Evolutionary conservation across 108 stramenopile genomes (phyloP), one percentile per base, ranked within the genome.

Genomic region (Poteriospumella lacustris): DNA sequence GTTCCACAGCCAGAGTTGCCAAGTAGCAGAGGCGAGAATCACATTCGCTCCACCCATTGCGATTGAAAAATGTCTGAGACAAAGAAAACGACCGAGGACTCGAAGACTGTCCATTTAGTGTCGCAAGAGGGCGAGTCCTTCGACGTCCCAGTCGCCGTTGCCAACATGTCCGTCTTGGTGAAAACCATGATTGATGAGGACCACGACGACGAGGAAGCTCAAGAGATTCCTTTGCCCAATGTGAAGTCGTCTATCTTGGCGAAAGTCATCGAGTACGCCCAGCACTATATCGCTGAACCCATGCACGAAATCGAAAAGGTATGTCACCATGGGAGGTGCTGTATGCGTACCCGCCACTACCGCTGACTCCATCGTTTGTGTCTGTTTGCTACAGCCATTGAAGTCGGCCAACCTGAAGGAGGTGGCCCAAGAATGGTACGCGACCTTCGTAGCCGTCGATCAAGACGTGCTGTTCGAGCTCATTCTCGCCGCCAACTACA

Each of bases 341-440:
- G 33, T 72, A 2, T 43, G 40, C 52, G 28, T 59, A 3, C 60
- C 67, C 28, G 42, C 43, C 58, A 0, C 5, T 73, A 0, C 0
- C 0, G 15, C 36, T 0, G 24, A 12, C 39, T 19, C 5, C 28
- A 59, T 59, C 47, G 42, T 0, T 44, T 76, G 24, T 38, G 40
- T 62, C 33, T 79, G 33, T 34, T 1, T 31, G n/a, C n/a, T 0
- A n/a, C 41, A 82, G 89, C 99, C 99, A 1, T 89, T 99, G 80
- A 96, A 94, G 87, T 90, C 90, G 43, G 87, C 92, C 38, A 88
- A 90, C 82, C 95, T 99, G 97, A 83, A 89, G 43, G 96, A 97
- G 82, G 95, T 99, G 36, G 99, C 98, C 68, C 95, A 97, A 80
- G 93, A 95, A 83, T 98, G 97, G 97, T 98, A 98, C 83, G 96